Base-by-base conservation (phyloP, 371 early-diverging fungal species). In the Saksenaea oblongispora region DNA sequence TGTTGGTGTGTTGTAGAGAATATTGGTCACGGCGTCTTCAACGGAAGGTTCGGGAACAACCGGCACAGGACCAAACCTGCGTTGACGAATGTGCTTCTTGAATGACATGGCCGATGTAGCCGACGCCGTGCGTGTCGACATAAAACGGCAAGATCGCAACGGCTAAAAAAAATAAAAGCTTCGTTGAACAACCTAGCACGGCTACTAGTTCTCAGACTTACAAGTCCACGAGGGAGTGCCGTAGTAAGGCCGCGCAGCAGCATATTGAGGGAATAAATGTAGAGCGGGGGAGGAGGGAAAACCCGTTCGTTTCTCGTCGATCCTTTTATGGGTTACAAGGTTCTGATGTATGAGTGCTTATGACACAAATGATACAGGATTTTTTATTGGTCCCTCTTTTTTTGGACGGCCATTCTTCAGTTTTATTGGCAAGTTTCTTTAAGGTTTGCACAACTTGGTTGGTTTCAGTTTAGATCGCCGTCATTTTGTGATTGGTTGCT, bases 21-120 rank as follows among this genome's bases (percentile, higher is more conserved):
- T 94, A 81, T 94, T 95, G 70, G 87, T 84, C 34, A 93, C 94
- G 5, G 94, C 93, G 70, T 93, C 90, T 74, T 92, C 90, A 14
- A 89, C 89, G 1, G 91, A 83, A n/a, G 66, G 75, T 28, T 67
- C 63, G 41, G 64, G 75, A 67, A 64, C 37, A 64, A 72, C 39
- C 54, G 77, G 71, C 14, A 79, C 61, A n/a, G 74, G 75, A 7
- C 78, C 76, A 55, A 68, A 77, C 24, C 81, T 78, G 57, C 74
- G 70, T 65, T 82, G 84, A 42, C 81, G 84, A 44, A 79, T 75
- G 17, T 75, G 75, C 13, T 71, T 70, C 66, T 84, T 84, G 68
- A 78, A 84, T 1, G 80, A 70, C 37, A 80, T 76, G 58, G 84
- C 84, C 31, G 78, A 79, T 5, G 78, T 79, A 28, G 84, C 79